A percentile compares a stretch with the other conserved stretches of the same genome.
Conservation (phyloP, 768 basidiomycete genomes). For the Boletus pseudopeckii region DNA sequence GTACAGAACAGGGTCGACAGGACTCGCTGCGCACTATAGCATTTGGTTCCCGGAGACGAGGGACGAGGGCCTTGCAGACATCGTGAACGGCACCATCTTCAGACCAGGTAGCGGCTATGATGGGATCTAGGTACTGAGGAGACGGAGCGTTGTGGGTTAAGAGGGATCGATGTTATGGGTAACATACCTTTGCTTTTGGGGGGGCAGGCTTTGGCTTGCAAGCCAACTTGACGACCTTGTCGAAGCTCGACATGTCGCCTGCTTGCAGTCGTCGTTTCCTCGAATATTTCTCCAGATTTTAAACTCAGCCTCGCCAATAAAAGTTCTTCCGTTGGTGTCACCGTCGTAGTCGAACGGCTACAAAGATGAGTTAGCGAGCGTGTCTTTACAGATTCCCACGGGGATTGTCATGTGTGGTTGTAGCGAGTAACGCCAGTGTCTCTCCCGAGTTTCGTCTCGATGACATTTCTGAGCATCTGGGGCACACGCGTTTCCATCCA, state of each 20-base stretch:
- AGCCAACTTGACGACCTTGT: slow-evolving; percentile 93
- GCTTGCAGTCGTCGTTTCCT: slow-evolving; percentile 3
- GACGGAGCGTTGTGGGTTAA: background rate
- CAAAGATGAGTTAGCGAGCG: background rate
- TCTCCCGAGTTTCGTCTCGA: no score
- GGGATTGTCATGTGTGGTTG: no score
- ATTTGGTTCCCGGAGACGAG: slow-evolving; percentile 88
- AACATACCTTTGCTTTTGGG: slow-evolving; percentile 87
- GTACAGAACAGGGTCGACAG: background rate
- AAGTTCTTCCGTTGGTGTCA: no score
- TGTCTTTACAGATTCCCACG: background rate
- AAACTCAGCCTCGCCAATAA: slow-evolving; percentile 24
- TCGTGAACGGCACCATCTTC: slow-evolving; percentile 92
- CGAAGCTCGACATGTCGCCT: slow-evolving; percentile 64
- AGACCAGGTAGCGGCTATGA: slow-evolving; percentile 95
- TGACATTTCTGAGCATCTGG: slow-evolving; percentile 2
- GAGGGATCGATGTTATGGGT: background rate
- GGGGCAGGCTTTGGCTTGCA: slow-evolving; percentile 96
- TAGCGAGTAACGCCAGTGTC: background rate
- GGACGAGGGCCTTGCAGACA: slow-evolving; percentile 84
- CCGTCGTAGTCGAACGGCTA: no score
- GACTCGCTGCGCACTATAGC: slow-evolving; percentile 60
- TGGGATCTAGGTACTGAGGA: slow-evolving; percentile 87
- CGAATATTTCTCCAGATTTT: slow-evolving; percentile 16
- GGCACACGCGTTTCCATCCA: background rate